Evolutionary conservation across 2,329 filamentous ascomycete genomes (phyloP), one percentile per base, ranked within the genome.

Genomic region (Xylariaceae sp.): DNA sequence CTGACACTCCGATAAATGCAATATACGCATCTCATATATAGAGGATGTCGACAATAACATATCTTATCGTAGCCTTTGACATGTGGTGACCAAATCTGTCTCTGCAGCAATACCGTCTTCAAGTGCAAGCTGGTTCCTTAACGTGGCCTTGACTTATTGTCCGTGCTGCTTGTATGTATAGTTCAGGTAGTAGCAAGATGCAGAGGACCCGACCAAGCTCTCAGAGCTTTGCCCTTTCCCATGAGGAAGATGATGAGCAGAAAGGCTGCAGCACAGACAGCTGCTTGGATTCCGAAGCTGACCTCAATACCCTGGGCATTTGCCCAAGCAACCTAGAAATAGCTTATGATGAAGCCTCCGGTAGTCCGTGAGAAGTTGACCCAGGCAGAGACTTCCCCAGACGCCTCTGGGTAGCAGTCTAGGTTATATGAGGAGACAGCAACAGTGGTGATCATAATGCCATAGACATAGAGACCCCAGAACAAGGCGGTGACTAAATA

Each of bases 401-500:
- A 73, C 2, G 73, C 76, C 60, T 80, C 73, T 0, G 78, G 78
- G 61, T 81, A 82, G 54, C 68, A 69, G 62, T 81, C 77, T 7
- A 81, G 72, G 27, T 71, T 69, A 58, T 81, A 82, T 7, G 74
- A 72, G 50, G 71, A 75, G 27, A 80, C 63, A 1, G 73, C 75
- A 4, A 77, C 75, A 0, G 77, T 79, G 2, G 71, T 71, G 49
- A 78, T 71, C 75, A 80, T 81, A 60, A 80, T 73, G 2, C 77
- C 77, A 54, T 79, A 79, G 5, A 75, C 73, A 52, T 80, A 80
- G 11, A 80, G 61, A 1, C 76, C 78, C 76, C 78, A 82, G 6
- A 62, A 70, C 7, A 75, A 62, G 2, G 70, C 70, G 6, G 72
- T 68, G 1, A 71, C 64, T 72, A 80, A 78, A 62, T 73, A 81